Evolutionary conservation across 495 filamentous ascomycete species (phyloP).

Genomic region (Podospora bellae-mahoneyi): DNA sequence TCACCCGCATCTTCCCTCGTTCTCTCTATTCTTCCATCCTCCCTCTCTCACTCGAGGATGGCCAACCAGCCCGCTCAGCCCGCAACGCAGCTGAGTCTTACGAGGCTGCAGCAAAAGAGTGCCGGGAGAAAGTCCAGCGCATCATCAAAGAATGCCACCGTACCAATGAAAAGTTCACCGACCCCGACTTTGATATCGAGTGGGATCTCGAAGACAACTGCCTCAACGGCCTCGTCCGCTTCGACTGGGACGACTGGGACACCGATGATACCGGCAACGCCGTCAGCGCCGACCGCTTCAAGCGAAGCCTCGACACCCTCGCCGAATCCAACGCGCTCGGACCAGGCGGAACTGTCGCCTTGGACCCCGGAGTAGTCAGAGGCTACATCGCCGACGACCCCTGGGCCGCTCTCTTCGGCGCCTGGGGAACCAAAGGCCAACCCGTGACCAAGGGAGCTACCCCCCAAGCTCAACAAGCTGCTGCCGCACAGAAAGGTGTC

Average conservation of each 20-base stretch:
- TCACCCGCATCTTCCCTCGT: constrained; percentile 22
- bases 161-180: constrained; percentile 74
- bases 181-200: constrained; percentile 74
- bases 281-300: constrained; percentile 13
- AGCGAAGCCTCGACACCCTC: constrained; percentile 17
- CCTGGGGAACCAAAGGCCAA: neutral
- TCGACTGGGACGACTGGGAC: neutral
- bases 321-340: constrained; percentile 14
- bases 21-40: constrained; percentile 22
- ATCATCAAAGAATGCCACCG: constrained; percentile 69
- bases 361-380: constrained; percentile 48
- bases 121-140: constrained; percentile 61
- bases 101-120: constrained; percentile 60
- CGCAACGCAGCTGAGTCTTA: constrained; percentile 49
- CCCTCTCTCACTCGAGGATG: constrained; percentile 22
- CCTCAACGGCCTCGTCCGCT: constrained; percentile 28
- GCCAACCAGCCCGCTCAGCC: constrained; percentile 17
- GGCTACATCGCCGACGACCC: constrained; percentile 17
- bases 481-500: neutral
- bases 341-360: constrained; percentile 20
- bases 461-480: constrained; percentile 35
- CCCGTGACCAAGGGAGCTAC: neutral
- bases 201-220: constrained; percentile 44
- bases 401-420: constrained; percentile 7
- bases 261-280: constrained; percentile 26